Base-by-base conservation (phyloP, 495 filamentous ascomycete genomes). In the Rostrohypoxylon terebratum region DNA sequence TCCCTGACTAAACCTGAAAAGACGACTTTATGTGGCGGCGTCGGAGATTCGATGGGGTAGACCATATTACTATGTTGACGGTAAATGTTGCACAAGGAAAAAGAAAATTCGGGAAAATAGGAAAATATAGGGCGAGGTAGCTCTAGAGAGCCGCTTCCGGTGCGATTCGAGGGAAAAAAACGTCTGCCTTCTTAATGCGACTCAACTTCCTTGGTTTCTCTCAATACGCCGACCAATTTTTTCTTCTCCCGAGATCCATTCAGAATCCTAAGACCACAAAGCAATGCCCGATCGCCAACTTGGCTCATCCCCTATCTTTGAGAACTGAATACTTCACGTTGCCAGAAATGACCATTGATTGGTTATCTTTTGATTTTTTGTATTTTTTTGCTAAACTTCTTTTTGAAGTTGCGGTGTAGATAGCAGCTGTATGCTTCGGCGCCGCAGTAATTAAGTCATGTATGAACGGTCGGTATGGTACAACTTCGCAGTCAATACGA, bases 21-120 rank as follows among this genome's bases (percentile, higher is more conserved):
- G 20, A 21, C 55, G 47, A 54, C 44, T 58, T 38, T 8, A 40
- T 42, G 55, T 71, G 68, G 68, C 61, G 47, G 55, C 11, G 11
- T 42, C 68, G 68, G 68, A 71, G 28, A 71, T 71, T 71, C 25
- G 61, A 71, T 71, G 68, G 68, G 68, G 68, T 55, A 71, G 20
- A 20, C 36, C 55, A 61, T 55, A 40, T 4, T 45, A 40, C 7
- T 45, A 31, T n/a, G 50, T 33, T 10, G 13, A 38, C 50, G 38
- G 42, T 33, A 10, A 18, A 38, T 59, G 38, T 47, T 25, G 33
- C 28, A 62, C 44, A 4, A 25, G 33, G 21, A 6, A 21, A 57
- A 61, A 21, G 5, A 40, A 55, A 59, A 2, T 51, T 53, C n/a
- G 9, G 40, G 51, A 5, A 10, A 53, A 23, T 33, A 59, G 28